Evolutionary conservation across 805 yeast species (phyloP).

Genomic region (Tetrapisispora nanseiensis): DNA sequence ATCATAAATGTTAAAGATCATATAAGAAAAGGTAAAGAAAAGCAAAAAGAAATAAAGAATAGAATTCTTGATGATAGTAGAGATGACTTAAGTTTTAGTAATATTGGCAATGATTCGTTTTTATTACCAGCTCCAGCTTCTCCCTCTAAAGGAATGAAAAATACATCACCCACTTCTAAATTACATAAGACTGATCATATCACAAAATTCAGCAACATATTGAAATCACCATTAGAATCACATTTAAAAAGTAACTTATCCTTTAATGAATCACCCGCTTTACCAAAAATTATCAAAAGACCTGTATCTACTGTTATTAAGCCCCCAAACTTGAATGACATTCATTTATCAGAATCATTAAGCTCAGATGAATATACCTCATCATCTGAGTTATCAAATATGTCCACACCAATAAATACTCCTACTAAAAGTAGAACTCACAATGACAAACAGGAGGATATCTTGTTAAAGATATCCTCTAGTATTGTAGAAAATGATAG

Average conservation of each 20-base stretch:
- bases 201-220: neutral
- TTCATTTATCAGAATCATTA: neutral
- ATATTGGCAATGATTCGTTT: constrained; percentile 23
- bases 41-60: constrained; percentile 16
- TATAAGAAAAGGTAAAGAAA: constrained; percentile 13
- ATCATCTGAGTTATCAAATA: constrained; percentile 3
- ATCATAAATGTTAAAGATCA: constrained; percentile 18
- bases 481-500: too few relatives aligned
- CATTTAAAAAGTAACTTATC: neutral
- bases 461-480: neutral
- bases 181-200: neutral
- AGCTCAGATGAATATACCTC: constrained; percentile 7
- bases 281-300: neutral
- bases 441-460: neutral
- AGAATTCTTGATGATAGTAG: constrained; percentile 25
- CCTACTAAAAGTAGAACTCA: constrained; percentile 3
- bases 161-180: neutral
- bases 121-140: constrained; percentile 13
- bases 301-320: neutral
- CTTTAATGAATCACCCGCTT: neutral
- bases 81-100: constrained; percentile 26
- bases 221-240: neutral
- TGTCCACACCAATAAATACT: constrained; percentile 13
- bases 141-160: neutral
- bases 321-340: neutral